Evolutionary conservation across 352 stramenopile species (phyloP), one percentile per base, ranked within the genome.

Genomic region (Phytophthora ohioensis): DNA sequence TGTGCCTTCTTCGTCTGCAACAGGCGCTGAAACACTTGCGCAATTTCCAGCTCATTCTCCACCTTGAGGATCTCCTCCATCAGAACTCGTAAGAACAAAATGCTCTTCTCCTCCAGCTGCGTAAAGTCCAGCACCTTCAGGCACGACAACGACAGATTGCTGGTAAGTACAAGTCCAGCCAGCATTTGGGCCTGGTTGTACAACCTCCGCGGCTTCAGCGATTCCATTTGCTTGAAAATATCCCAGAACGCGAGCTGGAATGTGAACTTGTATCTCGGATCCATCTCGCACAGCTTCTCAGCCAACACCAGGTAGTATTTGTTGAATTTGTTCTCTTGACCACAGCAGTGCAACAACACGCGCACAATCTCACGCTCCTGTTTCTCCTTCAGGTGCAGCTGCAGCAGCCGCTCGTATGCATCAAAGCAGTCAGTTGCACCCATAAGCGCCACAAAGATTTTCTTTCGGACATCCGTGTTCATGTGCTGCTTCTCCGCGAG

Each of bases 391-490:
- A 98, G 75, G 30, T 91, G 79, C 34, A 98, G 73, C 61, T 97
- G 82, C 56, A 98, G 71, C 46, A 99, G 79, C 32, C 97, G 97
- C 71, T 99, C 96, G 73, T 99, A 98, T 1, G 96, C 95, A 76
- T 99, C 97, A 48, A 99, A 85, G 63, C 88, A 98, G 75, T 99
- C 97, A 27, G 88, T 82, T 15, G 91, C 95, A 31, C 92, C 93
- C 95, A 99, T 99, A 69, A 99, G 94, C 32, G 97, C 97, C 57
- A 98, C 97, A 73, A 99, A 99, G 57, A 99, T 98, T 41, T 96
- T 89, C 64, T 96, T 91, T 46, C 96, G 93, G 31, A 97, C 81
- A 66, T 99, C 86, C 32, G 97, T 99, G 71, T 99, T 99, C 97
- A 99, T 99, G 65, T 96, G 93, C 76, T 98, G 94, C 74, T 98